Base-by-base conservation (phyloP, 495 filamentous ascomycete species). In the Hypoxylon crocopeplum region DNA sequence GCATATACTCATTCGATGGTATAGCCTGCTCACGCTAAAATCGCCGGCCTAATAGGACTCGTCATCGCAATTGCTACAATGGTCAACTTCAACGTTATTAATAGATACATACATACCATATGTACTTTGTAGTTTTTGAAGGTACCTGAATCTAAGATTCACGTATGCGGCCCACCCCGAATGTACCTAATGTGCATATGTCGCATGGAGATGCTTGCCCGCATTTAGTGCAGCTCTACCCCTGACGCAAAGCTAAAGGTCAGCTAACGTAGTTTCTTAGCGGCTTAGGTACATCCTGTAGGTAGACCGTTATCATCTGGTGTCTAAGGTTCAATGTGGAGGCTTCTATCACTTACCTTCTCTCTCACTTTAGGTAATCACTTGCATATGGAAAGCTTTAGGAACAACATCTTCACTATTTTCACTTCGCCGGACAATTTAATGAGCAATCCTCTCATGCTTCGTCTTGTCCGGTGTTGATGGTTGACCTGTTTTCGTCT, bases 181-280 rank as follows among this genome's bases (percentile, higher is more conserved):
- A n/a, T n/a, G n/a, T n/a, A n/a, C n/a, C n/a, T n/a, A n/a, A 29
- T 29, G 25, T 29, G 25, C 10, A 29, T 29, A 29, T 29, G 25
- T 29, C n/a, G n/a, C n/a, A n/a, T n/a, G n/a, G n/a, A n/a, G n/a
- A n/a, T n/a, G n/a, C n/a, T 29, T 50, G 47, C 24, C 46, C 48
- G 56, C 56, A 24, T 36, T 52, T 59, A 59, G 56, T 40, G 55
- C 41, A 27, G 16, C 24, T 12, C 25, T 59, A 59, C 56, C 56
- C 56, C 48, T 59, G 56, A 59, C 34, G 40, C 45, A 50, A 50
- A 38, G 55, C 46, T 44, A 50, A 38, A 38, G 34, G n/a, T 13
- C 3, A 5, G 8, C 12, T 34, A 11, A 10, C 12, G 32, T 10
- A 12, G 32, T 34, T 10, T 10, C 25, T 10, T 10, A 5, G 10